Conservation (phyloP, 2,329 filamentous ascomycete genomes). For the Parafenestella ontariensis region DNA sequence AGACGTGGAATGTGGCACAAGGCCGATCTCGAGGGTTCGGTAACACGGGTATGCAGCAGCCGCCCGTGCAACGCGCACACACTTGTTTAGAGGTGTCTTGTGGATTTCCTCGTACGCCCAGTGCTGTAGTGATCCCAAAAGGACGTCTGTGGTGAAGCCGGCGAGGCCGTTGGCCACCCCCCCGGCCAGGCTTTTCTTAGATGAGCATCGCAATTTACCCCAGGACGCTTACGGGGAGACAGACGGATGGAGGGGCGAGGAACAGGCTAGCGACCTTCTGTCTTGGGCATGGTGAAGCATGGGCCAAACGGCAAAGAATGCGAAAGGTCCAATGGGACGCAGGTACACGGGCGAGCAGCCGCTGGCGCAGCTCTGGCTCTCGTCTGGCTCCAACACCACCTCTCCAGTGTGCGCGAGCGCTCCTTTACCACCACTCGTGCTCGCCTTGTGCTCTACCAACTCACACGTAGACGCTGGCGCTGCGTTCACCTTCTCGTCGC, state of each 20-base stretch:
- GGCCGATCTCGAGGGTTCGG: slow-evolving; percentile 8
- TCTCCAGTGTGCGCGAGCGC: slow-evolving; percentile 8
- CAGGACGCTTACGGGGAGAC: slow-evolving; percentile 10
- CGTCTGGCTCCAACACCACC: slow-evolving; percentile 6
- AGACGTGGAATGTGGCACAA: slow-evolving; percentile 37
- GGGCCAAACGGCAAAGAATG: slow-evolving; percentile 20
- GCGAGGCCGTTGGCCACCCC: background rate
- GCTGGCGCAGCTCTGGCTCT: slow-evolving; percentile 9
- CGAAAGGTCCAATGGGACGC: slow-evolving; percentile 22
- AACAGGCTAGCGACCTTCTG: slow-evolving; percentile 36
- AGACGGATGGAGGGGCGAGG: slow-evolving; percentile 13
- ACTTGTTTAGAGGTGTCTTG: background rate
- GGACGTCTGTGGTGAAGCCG: background rate
- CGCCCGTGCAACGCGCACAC: slow-evolving; percentile 26
- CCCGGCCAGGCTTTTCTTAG: slow-evolving; percentile 1
- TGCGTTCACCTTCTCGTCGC: slow-evolving; percentile 27
- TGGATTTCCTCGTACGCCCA: background rate
- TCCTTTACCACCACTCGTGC: slow-evolving; percentile 37
- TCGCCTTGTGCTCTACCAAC: slow-evolving; percentile 14
- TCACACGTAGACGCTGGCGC: slow-evolving; percentile 38
- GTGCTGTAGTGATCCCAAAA: background rate
- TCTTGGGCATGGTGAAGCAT: slow-evolving; percentile 28
- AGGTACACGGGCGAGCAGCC: slow-evolving; percentile 20
- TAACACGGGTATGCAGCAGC: slow-evolving; percentile 18
- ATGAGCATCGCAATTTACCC: slow-evolving; percentile 28